These are phyloP conservation scores for Tubosaeta sp. DNA, from an alignment of 768 basidiomycete genomes.

Conservation along the genomic window DNA sequence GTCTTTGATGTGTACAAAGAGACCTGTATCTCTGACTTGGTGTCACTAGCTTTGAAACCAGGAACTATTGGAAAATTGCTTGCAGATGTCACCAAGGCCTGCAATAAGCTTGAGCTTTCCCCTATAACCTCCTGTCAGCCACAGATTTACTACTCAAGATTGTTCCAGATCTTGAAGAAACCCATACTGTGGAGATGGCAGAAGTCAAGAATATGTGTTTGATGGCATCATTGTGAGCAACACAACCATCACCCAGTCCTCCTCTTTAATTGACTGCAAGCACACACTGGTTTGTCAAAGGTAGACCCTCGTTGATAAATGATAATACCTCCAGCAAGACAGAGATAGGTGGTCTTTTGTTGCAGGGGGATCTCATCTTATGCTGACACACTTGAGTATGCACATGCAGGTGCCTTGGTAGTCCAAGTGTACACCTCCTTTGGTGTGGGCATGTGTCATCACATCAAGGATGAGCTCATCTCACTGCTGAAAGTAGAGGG, in stretches of 20 bases:
- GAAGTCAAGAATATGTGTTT: constrained; percentile 63
- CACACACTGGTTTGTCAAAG: not conserved
- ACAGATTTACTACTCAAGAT: constrained; percentile 87
- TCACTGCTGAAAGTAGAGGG: constrained; percentile 46
- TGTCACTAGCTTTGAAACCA: constrained; percentile 67
- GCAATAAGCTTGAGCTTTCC: constrained; percentile 58
- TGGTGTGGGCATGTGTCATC: constrained; percentile 74
- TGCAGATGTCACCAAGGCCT: constrained; percentile 63
- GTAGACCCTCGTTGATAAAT: constrained; percentile 19
- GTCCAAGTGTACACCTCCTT: constrained; percentile 93
- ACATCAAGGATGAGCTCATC: constrained; percentile 87
- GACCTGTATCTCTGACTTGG: not conserved
- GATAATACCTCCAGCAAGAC: constrained; percentile 53
- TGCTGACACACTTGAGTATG: constrained; percentile 86
- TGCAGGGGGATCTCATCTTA: constrained; percentile 90
- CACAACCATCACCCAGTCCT: constrained; percentile 81
- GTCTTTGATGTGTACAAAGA: constrained; percentile 60
- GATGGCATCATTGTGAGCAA: constrained; percentile 98
- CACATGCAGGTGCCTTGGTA: constrained; percentile 77
- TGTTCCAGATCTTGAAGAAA: constrained; percentile 82
- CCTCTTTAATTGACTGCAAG: constrained; percentile 57
- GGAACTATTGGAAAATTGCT: constrained; percentile 70
- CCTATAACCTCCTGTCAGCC: constrained; percentile 52
- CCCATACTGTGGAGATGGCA: constrained; percentile 81
- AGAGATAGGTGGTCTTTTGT: constrained; percentile 88